Conservation (phyloP, 169 alveolate species). For the Babesia sp. region DNA sequence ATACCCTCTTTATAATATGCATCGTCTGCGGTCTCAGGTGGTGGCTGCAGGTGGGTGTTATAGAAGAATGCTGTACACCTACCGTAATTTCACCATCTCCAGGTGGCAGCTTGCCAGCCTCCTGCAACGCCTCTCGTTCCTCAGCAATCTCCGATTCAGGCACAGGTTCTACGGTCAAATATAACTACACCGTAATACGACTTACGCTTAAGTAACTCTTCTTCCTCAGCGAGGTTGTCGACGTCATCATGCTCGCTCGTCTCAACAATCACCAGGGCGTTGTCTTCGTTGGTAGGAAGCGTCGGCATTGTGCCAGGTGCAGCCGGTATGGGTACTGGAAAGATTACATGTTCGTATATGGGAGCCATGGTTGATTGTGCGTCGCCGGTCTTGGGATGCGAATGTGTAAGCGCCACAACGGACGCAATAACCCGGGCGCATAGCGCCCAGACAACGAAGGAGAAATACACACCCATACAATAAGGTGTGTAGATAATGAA, state of each 20-base stretch:
- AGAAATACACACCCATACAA: neutral
- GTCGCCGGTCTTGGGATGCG: neutral
- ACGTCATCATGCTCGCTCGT: constrained; percentile 8
- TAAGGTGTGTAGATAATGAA: neutral
- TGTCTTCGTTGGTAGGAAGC: constrained; percentile 65
- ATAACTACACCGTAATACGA: neutral
- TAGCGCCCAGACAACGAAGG: neutral
- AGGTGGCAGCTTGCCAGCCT: constrained; percentile 17
- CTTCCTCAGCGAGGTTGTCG: constrained; percentile 15
- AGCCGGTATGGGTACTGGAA: constrained; percentile 1
- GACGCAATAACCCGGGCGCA: constrained; percentile 2
- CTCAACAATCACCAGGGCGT: constrained; percentile 15
- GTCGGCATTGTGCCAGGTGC: neutral
- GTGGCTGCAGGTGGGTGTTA: neutral
- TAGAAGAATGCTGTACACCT: neutral
- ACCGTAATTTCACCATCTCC: constrained; percentile 8
- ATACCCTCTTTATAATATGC: constrained; percentile 52
- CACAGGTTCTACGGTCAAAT: neutral
- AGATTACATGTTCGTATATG: neutral
- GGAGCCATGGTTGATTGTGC: constrained; percentile 16
- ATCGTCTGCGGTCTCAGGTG: constrained; percentile 2
- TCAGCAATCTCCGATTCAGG: constrained; percentile 23
- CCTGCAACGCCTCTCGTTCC: constrained; percentile 30
- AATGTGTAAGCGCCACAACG: constrained; percentile 17
- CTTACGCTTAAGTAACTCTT: constrained; percentile 9